Evolutionary conservation across 352 stramenopile species (phyloP).

Genomic region (Phytophthora capsici): DNA sequence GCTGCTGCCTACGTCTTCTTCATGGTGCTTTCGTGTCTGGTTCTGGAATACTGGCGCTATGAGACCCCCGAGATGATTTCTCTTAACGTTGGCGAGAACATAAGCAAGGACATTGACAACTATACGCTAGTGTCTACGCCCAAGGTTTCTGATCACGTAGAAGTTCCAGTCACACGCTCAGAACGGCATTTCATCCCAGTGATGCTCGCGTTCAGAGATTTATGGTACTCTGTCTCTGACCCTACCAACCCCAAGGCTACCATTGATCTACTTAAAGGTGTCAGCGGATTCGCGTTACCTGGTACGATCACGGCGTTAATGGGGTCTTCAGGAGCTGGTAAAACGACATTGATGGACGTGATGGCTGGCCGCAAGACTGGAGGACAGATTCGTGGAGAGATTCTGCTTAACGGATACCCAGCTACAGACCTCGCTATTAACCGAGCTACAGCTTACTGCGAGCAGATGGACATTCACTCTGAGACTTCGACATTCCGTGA

Average conservation of each 20-base stretch:
- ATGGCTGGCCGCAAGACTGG: constrained; percentile 90
- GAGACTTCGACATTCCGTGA: constrained; percentile 89
- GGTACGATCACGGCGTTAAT: constrained; percentile 62
- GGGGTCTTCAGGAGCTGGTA: constrained; percentile 73
- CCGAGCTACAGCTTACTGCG: constrained; percentile 44
- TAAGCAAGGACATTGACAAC: not conserved
- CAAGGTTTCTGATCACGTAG: not conserved
- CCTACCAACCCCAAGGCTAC: constrained; percentile 22
- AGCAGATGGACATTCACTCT: constrained; percentile 88
- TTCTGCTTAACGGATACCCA: constrained; percentile 84
- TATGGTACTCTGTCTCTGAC: constrained; percentile 46
- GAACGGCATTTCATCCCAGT: constrained; percentile 55
- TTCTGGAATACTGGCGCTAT: constrained; percentile 45
- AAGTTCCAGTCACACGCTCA: constrained; percentile 46
- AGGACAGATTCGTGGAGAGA: constrained; percentile 75
- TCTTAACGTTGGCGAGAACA: not conserved
- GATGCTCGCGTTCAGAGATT: constrained; percentile 45
- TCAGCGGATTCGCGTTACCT: constrained; percentile 48
- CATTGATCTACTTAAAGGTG: constrained; percentile 48
- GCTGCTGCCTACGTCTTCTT: constrained; percentile 40
- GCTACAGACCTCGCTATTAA: constrained; percentile 39
- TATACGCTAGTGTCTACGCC: constrained; percentile 14
- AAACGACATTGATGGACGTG: constrained; percentile 94
- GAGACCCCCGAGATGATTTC: constrained; percentile 22
- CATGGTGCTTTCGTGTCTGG: constrained; percentile 40